Evolutionary conservation across 179 eudicot species (phyloP).

Genomic region (Monotropa hypopitys): DNA sequence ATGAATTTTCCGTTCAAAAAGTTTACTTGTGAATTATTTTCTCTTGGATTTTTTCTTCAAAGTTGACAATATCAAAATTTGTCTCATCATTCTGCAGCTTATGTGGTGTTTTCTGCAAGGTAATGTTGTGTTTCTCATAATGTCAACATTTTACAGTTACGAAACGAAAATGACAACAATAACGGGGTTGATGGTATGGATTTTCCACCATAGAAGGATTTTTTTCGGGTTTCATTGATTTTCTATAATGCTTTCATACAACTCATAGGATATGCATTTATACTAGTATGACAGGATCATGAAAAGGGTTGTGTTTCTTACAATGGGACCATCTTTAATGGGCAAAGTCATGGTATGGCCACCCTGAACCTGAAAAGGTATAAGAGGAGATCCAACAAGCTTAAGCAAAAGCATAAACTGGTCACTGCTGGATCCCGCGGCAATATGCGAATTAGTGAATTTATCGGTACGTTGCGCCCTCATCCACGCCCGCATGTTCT

Average conservation of each 20-base stretch:
- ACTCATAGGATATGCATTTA: neutral
- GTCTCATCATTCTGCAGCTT: too few species aligned
- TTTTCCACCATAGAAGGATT: neutral
- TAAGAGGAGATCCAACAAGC: constrained; percentile 35
- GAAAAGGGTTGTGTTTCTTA: constrained; percentile 13
- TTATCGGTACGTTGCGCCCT: constrained; percentile 23
- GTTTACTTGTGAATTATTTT: neutral
- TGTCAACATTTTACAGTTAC: neutral
- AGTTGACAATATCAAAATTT: too few species aligned
- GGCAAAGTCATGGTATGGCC: constrained; percentile 21
- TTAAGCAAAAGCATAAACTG: constrained; percentile 36
- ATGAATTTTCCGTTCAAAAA: neutral
- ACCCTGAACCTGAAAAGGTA: constrained; percentile 28
- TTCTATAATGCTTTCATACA: neutral
- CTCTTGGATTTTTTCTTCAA: too few species aligned
- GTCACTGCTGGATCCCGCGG: constrained; percentile 7
- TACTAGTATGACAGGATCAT: neutral
- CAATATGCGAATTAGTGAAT: neutral
- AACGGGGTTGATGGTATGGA: neutral
- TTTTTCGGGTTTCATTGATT: neutral
- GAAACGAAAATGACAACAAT: neutral
- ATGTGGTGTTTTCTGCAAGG: too few species aligned
- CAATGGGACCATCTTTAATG: constrained; percentile 32
- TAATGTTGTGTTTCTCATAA: too few species aligned
- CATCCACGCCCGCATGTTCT: constrained; percentile 44